These are phyloP conservation scores for Bathelium albidoporum DNA, from an alignment of 495 filamentous ascomycete species.

Conservation along the genomic window DNA sequence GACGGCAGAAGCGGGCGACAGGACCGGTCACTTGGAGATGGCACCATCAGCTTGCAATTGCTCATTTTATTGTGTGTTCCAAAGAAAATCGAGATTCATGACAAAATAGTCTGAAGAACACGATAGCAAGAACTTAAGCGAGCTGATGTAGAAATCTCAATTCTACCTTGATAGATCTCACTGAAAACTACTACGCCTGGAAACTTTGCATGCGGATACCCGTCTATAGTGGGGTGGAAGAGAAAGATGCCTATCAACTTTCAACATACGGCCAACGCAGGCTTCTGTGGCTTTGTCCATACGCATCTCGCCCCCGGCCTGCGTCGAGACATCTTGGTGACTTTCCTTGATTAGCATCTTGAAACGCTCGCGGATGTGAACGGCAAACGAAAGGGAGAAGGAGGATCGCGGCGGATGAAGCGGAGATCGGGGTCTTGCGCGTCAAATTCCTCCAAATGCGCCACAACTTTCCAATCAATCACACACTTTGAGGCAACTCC, in stretches of 20 bases:
- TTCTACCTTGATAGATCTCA: constrained; percentile 88
- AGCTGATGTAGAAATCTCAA: constrained; percentile 7
- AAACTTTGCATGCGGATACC: constrained; percentile 80
- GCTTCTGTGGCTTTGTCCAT: constrained; percentile 19
- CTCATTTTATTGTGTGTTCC: not conserved
- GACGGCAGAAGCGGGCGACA: constrained; percentile 79
- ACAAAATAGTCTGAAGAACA: not conserved
- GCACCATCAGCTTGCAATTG: not conserved
- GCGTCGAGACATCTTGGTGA: constrained; percentile 55
- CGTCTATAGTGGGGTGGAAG: constrained; percentile 75
- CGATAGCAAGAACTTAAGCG: too few relatives aligned
- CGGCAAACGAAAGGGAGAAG: not conserved
- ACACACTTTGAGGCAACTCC: not conserved
- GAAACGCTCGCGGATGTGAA: not conserved
- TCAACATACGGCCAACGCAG: constrained; percentile 4
- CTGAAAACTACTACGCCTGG: constrained; percentile 86
- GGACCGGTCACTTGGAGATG: constrained; percentile 70
- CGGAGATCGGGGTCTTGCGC: not conserved
- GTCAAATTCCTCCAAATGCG: not conserved
- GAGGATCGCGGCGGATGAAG: not conserved
- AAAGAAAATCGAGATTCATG: not conserved
- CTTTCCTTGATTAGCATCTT: constrained; percentile 61
- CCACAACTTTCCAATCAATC: not conserved
- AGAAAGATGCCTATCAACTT: constrained; percentile 62
- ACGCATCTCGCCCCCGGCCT: constrained; percentile 57